Evolutionary conservation across 345 rosid species (phyloP).

Genomic region (Geranium brycei): DNA sequence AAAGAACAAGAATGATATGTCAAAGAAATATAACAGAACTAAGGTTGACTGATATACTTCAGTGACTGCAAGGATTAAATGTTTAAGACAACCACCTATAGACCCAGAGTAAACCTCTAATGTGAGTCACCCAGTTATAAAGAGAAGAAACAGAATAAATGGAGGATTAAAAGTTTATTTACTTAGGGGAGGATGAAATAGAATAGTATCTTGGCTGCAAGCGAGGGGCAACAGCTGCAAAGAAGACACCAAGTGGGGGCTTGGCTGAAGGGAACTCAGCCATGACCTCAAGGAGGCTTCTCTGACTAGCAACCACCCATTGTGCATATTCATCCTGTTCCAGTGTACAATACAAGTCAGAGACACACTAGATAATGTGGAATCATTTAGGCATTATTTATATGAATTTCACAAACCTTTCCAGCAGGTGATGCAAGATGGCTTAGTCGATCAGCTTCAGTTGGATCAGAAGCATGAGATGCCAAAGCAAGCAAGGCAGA

Average conservation of each 20-base stretch:
- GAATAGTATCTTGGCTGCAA: slow-evolving; percentile 90
- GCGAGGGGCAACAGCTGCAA: slow-evolving; percentile 82
- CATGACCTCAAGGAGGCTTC: slow-evolving; percentile 95
- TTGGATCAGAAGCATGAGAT: slow-evolving; percentile 77
- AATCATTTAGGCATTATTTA: too few species aligned
- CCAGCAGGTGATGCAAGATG: slow-evolving; percentile 53
- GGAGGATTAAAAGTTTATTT: neutral
- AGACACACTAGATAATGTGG: too few species aligned
- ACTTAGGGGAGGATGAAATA: slow-evolving; percentile 94
- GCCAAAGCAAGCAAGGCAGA: slow-evolving; percentile 54
- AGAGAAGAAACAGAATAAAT: neutral
- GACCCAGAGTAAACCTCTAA: neutral
- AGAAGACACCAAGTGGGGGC: slow-evolving; percentile 87
- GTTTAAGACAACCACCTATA: too few species aligned
- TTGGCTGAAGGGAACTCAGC: slow-evolving; percentile 77
- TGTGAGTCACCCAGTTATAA: neutral
- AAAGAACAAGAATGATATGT: neutral
- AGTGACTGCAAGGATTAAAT: too few species aligned
- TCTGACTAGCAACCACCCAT: slow-evolving; percentile 74
- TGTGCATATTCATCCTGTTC: slow-evolving; percentile 79
- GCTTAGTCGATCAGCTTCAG: slow-evolving; percentile 51
- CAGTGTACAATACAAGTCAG: too few species aligned
- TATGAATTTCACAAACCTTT: neutral
- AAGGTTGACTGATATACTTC: too few species aligned
- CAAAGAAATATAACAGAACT: too few species aligned